Conservation (phyloP, 257 asterid species). For the Catharanthus roseus region DNA sequence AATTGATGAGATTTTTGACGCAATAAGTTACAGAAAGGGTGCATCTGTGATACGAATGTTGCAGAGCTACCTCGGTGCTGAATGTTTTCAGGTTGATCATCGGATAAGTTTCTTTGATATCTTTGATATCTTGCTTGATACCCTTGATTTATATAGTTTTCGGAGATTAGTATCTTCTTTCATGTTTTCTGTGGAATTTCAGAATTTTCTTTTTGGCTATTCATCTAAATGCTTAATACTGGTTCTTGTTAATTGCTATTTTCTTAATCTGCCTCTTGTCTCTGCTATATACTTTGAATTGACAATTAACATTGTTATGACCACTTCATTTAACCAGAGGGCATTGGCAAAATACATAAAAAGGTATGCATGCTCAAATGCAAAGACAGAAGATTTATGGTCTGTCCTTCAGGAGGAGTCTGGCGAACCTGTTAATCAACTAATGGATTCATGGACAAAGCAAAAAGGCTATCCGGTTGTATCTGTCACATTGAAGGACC, state of each 20-base stretch:
- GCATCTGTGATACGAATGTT: constrained; percentile 95
- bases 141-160: not conserved
- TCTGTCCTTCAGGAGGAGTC: constrained; percentile 85
- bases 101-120: not conserved
- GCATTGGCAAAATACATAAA: constrained; percentile 87
- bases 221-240: not conserved
- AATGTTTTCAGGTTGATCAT: constrained; percentile 67
- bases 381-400: constrained; percentile 96
- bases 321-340: constrained; percentile 43
- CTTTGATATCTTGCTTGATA: not conserved
- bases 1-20: constrained; percentile 93
- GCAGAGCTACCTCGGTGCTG: constrained; percentile 90
- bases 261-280: not conserved
- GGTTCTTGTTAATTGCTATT: not conserved
- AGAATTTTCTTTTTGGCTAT: not conserved
- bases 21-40: constrained; percentile 92
- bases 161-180: not conserved
- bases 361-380: constrained; percentile 76
- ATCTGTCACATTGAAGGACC: constrained; percentile 63
- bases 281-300: not conserved
- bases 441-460: constrained; percentile 92
- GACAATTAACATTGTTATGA: constrained; percentile 8
- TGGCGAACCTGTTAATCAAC: constrained; percentile 87
- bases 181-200: not conserved
- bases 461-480: constrained; percentile 91